Percentiles rank a stretch among this genome's conserved stretches.
Evolutionary conservation across 2,329 filamentous ascomycete species (phyloP).

Genomic region (Hypocrella siamensis): DNA sequence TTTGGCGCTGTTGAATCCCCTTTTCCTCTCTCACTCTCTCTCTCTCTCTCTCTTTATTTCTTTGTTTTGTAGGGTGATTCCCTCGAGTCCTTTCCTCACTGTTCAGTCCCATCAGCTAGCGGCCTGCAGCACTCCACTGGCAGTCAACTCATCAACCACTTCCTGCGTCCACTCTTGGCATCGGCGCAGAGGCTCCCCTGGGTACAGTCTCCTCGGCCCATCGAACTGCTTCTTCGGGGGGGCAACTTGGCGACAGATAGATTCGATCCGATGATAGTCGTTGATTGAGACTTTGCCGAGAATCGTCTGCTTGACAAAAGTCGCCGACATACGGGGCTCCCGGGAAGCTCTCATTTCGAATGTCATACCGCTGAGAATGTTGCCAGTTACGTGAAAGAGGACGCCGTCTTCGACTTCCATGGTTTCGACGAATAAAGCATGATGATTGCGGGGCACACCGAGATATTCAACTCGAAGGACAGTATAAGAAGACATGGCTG

Average conservation of each 20-base stretch:
- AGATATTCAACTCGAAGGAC: constrained; percentile 1
- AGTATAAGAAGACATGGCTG: too few relatives aligned
- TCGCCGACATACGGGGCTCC: constrained; percentile 7
- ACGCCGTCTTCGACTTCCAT: neutral
- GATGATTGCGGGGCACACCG: constrained; percentile 9
- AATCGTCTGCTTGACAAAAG: constrained; percentile 4
- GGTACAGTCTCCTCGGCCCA: constrained; percentile 11
- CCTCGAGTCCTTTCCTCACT: too few relatives aligned
- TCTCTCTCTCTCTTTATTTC: too few relatives aligned
- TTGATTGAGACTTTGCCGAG: constrained; percentile 8
- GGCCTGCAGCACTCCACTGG: neutral
- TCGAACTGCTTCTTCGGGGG: constrained; percentile 16
- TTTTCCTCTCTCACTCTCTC: too few relatives aligned
- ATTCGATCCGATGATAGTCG: constrained; percentile 8
- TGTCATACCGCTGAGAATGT: constrained; percentile 14
- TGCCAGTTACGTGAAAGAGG: constrained; percentile 13
- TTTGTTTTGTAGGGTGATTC: too few relatives aligned
- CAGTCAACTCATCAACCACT: neutral
- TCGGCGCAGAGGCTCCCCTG: constrained; percentile 6
- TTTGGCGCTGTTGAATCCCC: too few relatives aligned
- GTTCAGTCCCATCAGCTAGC: too few relatives aligned
- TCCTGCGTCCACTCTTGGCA: constrained; percentile 15
- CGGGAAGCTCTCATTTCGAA: constrained; percentile 8
- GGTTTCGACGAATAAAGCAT: constrained; percentile 12
- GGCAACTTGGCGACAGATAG: constrained; percentile 8